phyloP scores from a whole-genome alignment of 2,329 filamentous ascomycete genomes.

The Fusarium sp. region DNA sequence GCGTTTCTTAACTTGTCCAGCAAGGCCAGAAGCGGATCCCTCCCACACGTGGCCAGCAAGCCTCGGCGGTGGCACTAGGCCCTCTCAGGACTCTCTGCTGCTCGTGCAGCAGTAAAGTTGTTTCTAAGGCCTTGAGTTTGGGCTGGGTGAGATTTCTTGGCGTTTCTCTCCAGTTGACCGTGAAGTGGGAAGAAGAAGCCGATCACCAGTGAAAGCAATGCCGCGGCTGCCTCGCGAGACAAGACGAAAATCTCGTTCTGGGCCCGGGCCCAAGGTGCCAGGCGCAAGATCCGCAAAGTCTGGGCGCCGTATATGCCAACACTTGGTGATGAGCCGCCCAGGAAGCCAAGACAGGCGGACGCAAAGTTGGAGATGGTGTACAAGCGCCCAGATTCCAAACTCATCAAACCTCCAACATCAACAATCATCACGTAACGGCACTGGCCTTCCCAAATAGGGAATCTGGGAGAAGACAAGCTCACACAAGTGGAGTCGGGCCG shows the following conservation, averaged over 20 bases:
- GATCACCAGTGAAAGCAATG: neutral
- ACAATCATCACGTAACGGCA: constrained; percentile 25
- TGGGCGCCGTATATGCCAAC: neutral
- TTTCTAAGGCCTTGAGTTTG: constrained; percentile 5
- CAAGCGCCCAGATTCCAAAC: constrained; percentile 1
- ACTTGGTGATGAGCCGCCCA: neutral
- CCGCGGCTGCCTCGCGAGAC: constrained; percentile 12
- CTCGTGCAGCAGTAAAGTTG: constrained; percentile 23
- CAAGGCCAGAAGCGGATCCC: constrained; percentile 41
- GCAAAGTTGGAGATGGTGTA: neutral
- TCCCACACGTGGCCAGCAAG: constrained; percentile 43
- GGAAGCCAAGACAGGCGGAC: neutral
- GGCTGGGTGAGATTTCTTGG: neutral
- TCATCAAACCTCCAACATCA: constrained; percentile 22
- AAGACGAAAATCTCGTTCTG: constrained; percentile 1
- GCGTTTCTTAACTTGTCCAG: constrained; percentile 39
- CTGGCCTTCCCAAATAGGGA: constrained; percentile 11
- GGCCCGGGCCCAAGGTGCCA: neutral
- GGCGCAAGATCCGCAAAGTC: neutral
- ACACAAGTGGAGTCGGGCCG: constrained; percentile 17
- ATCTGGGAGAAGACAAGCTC: constrained; percentile 31
- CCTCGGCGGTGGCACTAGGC: constrained; percentile 27
- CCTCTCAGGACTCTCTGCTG: constrained; percentile 21
- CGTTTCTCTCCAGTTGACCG: constrained; percentile 1
- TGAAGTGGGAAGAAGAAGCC: constrained; percentile 8